Base-by-base conservation (phyloP, 1,139 yeast species). In the Blastobotrys ciferrii region DNA sequence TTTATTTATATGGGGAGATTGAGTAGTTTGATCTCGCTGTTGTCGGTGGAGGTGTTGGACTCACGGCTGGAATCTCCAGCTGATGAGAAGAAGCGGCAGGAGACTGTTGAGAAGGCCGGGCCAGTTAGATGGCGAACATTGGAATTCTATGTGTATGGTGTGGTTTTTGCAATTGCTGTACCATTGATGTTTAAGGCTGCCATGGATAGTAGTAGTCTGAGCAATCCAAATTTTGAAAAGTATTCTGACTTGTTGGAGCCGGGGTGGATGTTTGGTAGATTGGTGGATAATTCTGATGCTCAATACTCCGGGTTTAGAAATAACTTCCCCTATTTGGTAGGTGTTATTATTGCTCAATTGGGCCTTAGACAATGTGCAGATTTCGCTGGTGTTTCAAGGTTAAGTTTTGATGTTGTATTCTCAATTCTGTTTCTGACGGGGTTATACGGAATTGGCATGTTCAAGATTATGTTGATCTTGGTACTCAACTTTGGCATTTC, bases 281-380 rank as follows among this genome's bases (percentile, higher is more conserved):
- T 59, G 53, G 74, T 71, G 55, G 76, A 94, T 64, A 91, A 91
- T 64, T 84, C 96, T 2, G 99, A 94, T 64, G 74, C 74, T 35
- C 99, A 94, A 66, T 94, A 92, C 62, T 72, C 88, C 28, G 87
- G 89, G 60, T 89, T 94, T 65, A 76, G 98, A 58, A 84, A 85
- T 61, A 89, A 88, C 63, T 74, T 91, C 57, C 78, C 81, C 9
- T 65, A 85, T 47, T 69, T 94, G 45, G 64, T 73, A 20, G 78
- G 70, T 1, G 71, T 88, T 46, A 73, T 84, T 45, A 58, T 65
- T 0, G 64, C 72, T 1, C 98, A 92, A 64, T 68, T 74, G 3
- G 48, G 62, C 0, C 56, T 82, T 14, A 77, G 95, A 57, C 40
- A 65, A 0, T 1, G 11, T 55, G 11, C 49, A 46, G 31, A 23